Conservation (phyloP, 140 eudicot species). For the Cichorium intybus region DNA sequence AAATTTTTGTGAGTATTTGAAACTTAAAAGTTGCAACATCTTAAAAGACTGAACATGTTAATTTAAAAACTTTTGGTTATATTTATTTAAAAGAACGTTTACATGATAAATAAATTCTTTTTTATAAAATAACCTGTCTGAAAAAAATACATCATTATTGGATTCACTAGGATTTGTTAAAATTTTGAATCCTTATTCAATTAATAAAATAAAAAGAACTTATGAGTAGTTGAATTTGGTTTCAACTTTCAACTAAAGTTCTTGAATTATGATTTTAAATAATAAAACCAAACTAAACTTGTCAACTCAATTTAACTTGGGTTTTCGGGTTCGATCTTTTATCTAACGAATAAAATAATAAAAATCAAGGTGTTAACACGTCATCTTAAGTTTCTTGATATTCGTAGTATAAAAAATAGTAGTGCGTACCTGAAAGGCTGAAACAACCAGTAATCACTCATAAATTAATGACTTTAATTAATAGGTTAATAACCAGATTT, state of each 20-base stretch:
- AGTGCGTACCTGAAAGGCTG: conserved; percentile 21
- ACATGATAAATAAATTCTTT: background rate
- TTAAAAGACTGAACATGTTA: background rate
- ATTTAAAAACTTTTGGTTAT: background rate
- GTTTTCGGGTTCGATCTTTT: conserved; percentile 11
- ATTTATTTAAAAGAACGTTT: background rate
- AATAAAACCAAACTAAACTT: conserved; percentile 1
- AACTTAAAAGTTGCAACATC: background rate
- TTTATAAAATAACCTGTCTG: background rate
- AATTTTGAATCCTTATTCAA: background rate
- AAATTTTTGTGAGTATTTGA: no score
- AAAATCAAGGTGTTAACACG: conserved; percentile 31
- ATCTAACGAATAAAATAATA: conserved; percentile 22
- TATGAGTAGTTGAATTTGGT: background rate
- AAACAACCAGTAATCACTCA: conserved; percentile 16
- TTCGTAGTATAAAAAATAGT: background rate
- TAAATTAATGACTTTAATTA: conserved; percentile 8
- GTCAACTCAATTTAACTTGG: background rate
- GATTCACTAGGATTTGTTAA: background rate
- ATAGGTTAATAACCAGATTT: conserved; percentile 11
- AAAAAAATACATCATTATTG: background rate
- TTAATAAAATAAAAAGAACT: no score
- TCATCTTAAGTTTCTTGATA: conserved; percentile 24
- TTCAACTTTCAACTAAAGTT: no score
- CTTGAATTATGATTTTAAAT: no score